Conservation (phyloP, 2,329 filamentous ascomycete species). For the Penicillium sp. region DNA sequence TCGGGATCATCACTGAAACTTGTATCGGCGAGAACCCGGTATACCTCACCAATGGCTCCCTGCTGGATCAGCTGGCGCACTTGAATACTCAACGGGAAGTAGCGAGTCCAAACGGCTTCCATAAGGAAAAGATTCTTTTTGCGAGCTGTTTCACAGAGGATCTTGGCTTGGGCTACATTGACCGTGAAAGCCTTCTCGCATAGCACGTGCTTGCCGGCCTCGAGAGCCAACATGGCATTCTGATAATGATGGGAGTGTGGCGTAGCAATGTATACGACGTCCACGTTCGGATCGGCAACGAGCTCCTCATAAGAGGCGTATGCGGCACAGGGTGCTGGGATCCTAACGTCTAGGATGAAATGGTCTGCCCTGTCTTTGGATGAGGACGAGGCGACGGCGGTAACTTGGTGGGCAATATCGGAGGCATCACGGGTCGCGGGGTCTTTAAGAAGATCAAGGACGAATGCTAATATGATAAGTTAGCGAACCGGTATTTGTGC, state of each 20-base stretch:
- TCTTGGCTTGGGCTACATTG: constrained; percentile 73
- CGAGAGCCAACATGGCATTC: constrained; percentile 79
- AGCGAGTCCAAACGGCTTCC: constrained; percentile 89
- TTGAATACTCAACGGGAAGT: constrained; percentile 80
- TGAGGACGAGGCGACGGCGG: constrained; percentile 77
- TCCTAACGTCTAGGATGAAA: constrained; percentile 71
- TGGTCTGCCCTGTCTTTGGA: constrained; percentile 67
- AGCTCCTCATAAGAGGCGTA: constrained; percentile 84
- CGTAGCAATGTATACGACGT: constrained; percentile 86
- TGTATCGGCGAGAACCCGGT: constrained; percentile 60
- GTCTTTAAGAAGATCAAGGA: constrained; percentile 75
- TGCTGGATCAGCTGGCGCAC: constrained; percentile 56
- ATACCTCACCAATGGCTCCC: constrained; percentile 60
- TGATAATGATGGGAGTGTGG: constrained; percentile 94
- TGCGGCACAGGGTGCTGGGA: constrained; percentile 66
- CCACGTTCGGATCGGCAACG: constrained; percentile 73
- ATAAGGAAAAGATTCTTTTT: constrained; percentile 75
- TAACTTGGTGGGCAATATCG: constrained; percentile 74
- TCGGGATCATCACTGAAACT: constrained; percentile 64
- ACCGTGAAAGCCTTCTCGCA: constrained; percentile 91
- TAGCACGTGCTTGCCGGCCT: constrained; percentile 82
- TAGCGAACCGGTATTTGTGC: not conserved
- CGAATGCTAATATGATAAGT: constrained; percentile 52
- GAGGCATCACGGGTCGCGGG: constrained; percentile 66
- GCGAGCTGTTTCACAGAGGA: constrained; percentile 69